A percentile compares a stretch with the other conserved stretches of the same genome.
These are phyloP conservation scores for Penicillium goetzii DNA, from an alignment of 495 filamentous ascomycete species.

Conservation along the genomic window DNA sequence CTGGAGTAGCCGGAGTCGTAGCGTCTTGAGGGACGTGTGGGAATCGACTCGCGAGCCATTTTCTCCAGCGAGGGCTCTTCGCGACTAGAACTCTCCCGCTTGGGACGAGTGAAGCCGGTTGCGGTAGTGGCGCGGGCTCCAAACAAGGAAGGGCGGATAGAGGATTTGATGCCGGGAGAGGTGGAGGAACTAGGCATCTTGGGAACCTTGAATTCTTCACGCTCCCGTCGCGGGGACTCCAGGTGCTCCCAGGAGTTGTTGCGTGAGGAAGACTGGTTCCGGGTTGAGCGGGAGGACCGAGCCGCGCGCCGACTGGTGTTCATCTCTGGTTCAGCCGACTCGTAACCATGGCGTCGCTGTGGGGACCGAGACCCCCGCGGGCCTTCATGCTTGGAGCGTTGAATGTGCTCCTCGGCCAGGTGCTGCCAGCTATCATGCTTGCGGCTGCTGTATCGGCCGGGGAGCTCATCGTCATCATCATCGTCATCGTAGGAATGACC, in stretches of 20 bases:
- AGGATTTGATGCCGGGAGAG: constrained; percentile 28
- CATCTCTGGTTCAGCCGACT: constrained; percentile 43
- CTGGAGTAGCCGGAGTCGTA: constrained; percentile 54
- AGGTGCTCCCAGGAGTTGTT: constrained; percentile 42
- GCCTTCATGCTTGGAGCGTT: constrained; percentile 36
- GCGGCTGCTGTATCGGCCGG: constrained; percentile 23
- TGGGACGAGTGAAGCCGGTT: constrained; percentile 32
- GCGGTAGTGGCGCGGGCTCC: constrained; percentile 39
- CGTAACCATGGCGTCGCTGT: constrained; percentile 36
- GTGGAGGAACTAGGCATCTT: constrained; percentile 41
- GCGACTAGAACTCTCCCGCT: constrained; percentile 32
- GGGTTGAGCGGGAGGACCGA: constrained; percentile 37
- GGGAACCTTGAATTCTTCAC: constrained; percentile 32
- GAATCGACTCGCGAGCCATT: constrained; percentile 30
- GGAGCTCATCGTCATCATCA: constrained; percentile 25
- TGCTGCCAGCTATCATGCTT: constrained; percentile 23
- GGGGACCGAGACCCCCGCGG: constrained; percentile 40
- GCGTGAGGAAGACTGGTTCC: constrained; percentile 37
- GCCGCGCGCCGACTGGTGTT: constrained; percentile 33
- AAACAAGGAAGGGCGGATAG: constrained; percentile 36
- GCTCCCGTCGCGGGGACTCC: constrained; percentile 28
- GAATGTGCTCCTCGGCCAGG: constrained; percentile 46
- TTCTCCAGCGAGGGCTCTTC: constrained; percentile 27
- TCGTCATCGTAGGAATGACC: constrained; percentile 33
- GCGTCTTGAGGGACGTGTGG: constrained; percentile 41